These are phyloP conservation scores for Geosmithia putterillii DNA, from an alignment of 2,329 filamentous ascomycete species.

Conservation along the genomic window DNA sequence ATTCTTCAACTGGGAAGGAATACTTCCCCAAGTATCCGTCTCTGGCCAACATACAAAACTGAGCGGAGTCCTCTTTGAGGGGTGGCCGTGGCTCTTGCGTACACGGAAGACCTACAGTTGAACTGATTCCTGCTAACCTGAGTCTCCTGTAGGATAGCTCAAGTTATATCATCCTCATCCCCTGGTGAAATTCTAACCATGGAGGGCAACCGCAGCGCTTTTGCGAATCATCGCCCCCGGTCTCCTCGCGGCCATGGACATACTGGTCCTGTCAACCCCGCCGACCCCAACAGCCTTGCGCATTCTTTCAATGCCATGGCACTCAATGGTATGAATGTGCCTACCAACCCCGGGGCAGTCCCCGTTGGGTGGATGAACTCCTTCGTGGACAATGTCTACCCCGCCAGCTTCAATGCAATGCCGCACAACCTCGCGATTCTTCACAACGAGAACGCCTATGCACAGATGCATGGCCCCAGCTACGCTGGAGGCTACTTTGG, in stretches of 20 bases:
- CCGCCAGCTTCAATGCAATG: slow-evolving; percentile 14
- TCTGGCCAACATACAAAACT: too few species aligned
- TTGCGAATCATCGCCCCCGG: slow-evolving; percentile 8
- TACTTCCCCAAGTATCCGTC: too few species aligned
- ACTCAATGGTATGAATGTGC: slow-evolving; percentile 20
- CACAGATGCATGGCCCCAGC: slow-evolving; percentile 5
- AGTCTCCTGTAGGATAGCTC: slow-evolving; percentile 8
- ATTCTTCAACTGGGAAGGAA: too few species aligned
- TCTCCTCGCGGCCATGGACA: slow-evolving; percentile 13
- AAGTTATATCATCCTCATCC: slow-evolving; percentile 21
- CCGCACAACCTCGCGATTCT: slow-evolving; percentile 19
- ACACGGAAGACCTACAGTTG: background rate
- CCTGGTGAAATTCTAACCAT: slow-evolving; percentile 14
- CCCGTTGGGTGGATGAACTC: slow-evolving; percentile 18
- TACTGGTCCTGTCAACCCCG: slow-evolving; percentile 12
- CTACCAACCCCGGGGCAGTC: slow-evolving; percentile 13
- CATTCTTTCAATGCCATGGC: slow-evolving; percentile 24
- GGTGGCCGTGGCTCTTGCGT: background rate
- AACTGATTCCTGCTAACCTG: background rate
- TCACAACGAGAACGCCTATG: slow-evolving; percentile 21
- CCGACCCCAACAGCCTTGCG: slow-evolving; percentile 17
- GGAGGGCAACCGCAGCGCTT: slow-evolving; percentile 16
- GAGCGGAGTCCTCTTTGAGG: background rate
- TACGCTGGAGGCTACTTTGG: slow-evolving; percentile 15
- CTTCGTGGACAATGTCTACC: slow-evolving; percentile 22